These are phyloP conservation scores for Trichoderma gamsii DNA, from an alignment of 495 filamentous ascomycete species.

Conservation along the genomic window DNA sequence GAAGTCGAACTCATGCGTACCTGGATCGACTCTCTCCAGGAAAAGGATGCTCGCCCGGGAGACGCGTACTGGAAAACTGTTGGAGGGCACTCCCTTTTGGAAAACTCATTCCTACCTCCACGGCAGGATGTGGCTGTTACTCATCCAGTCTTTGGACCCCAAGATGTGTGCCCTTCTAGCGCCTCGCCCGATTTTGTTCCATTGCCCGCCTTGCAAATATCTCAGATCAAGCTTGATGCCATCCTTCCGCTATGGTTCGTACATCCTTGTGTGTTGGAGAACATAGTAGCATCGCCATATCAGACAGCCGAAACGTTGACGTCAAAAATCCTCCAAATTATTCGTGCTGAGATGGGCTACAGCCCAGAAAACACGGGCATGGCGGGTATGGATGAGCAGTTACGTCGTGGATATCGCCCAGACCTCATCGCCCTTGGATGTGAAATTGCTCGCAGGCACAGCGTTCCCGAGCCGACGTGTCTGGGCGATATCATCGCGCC, in stretches of 20 bases:
- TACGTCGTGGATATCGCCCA: neutral
- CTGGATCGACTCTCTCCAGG: slow-evolving; percentile 32
- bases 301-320: slow-evolving; percentile 4
- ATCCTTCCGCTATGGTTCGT: slow-evolving; percentile 18
- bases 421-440: slow-evolving; percentile 16
- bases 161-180: neutral
- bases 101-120: neutral
- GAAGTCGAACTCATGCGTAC: slow-evolving; percentile 28
- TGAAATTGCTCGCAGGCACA: neutral
- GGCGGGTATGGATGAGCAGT: slow-evolving; percentile 19
- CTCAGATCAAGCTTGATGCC: neutral
- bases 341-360: slow-evolving; percentile 18
- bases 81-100: slow-evolving; percentile 1
- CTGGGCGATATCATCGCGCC: neutral
- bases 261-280: slow-evolving; percentile 15
- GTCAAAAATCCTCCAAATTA: slow-evolving; percentile 8
- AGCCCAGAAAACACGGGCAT: slow-evolving; percentile 3
- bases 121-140: slow-evolving; percentile 8
- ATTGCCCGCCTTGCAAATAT: neutral
- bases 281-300: slow-evolving; percentile 8
- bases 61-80: slow-evolving; percentile 16
- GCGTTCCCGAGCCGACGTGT: neutral
- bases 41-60: slow-evolving; percentile 4
- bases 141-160: neutral
- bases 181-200: neutral